Evolutionary conservation across 1,284 basidiomycete species (phyloP), one percentile per base, ranked within the genome.

Genomic region (Tylopilus sp.): DNA sequence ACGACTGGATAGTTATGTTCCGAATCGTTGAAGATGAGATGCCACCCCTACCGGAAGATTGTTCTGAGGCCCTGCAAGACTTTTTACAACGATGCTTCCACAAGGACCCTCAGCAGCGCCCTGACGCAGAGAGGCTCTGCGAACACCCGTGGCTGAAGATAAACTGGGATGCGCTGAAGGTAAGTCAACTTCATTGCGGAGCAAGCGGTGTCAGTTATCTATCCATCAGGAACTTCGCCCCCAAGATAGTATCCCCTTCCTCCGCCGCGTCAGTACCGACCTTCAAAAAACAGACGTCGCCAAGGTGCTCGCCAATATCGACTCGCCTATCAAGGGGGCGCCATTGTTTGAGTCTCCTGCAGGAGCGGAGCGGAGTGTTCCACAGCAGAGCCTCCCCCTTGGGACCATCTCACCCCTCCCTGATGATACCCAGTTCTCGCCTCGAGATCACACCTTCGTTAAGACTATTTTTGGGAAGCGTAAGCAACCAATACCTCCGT

Each of bases 221-320:
- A 21, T 46, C 38, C 8, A 23, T 15, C 56, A 91, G 87, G 84
- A 88, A 53, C 70, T 93, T 19, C 86, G 89, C 18, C 87, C 87
- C 31, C 90, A 97, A 65, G 95, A 97, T 61, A 94, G 90, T 58
- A 89, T 97, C 31, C 94, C 94, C 4, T 97, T 96, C 75, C 74
- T 96, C 19, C 85, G 91, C 16, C 84, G 94, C 4, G 87, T 96
- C 64, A 95, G 90, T 65, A 77, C 84, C 52, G 92, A 95, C 59
- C 66, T 91, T 47, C 86, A 89, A 51, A 86, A 86, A 60, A 74
- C 79, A 25, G 86, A 88, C 41, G 76, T 73, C 37, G 72, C 78
- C 42, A 79, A 78, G 44, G 77, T 78, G 56, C 71, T 86, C 10
- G 74, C 68, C 50, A 51, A 78, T 56, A 61, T 83, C 41, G 82